A percentile compares a stretch with the other conserved stretches of the same genome.
phyloP scores from a whole-genome alignment of 257 asterid genomes.

The Solanum chmielewskii region DNA sequence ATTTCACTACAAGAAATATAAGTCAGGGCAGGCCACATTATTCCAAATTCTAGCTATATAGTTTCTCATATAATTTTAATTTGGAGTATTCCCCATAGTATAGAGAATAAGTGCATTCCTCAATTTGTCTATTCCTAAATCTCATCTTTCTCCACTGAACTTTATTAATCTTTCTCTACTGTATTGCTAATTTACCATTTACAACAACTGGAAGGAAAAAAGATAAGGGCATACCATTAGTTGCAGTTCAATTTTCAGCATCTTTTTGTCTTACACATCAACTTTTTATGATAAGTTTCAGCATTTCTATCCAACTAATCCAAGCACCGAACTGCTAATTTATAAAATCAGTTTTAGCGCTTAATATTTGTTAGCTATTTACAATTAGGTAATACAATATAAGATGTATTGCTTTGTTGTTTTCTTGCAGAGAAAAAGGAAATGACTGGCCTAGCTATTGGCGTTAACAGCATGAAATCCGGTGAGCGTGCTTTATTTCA shows the following conservation, averaged over 20 bases:
- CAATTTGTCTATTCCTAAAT: not conserved
- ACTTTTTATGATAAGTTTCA: not conserved
- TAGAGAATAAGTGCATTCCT: not conserved
- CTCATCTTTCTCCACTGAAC: not conserved
- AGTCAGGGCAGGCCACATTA: not conserved
- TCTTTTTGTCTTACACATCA: not conserved
- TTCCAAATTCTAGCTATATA: not conserved
- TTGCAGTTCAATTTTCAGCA: not conserved
- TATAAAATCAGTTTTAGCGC: not conserved
- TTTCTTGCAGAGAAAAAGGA: slow-evolving; percentile 71
- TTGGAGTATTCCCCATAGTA: not conserved
- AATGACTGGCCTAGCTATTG: slow-evolving; percentile 83
- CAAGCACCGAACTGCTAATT: not conserved
- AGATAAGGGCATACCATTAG: not conserved
- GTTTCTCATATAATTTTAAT: not conserved
- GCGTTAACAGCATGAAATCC: slow-evolving; percentile 73
- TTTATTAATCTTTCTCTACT: not conserved
- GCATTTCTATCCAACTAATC: not conserved
- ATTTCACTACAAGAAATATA: not conserved
- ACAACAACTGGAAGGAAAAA: not conserved
- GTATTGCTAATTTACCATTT: not conserved
- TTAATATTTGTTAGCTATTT: not conserved
- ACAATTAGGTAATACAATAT: not conserved
- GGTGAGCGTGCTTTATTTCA: slow-evolving; percentile 77
- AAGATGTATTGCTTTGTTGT: slow-evolving; percentile 1